Conservation (phyloP, 768 basidiomycete species). For the Suillus bovinus region DNA sequence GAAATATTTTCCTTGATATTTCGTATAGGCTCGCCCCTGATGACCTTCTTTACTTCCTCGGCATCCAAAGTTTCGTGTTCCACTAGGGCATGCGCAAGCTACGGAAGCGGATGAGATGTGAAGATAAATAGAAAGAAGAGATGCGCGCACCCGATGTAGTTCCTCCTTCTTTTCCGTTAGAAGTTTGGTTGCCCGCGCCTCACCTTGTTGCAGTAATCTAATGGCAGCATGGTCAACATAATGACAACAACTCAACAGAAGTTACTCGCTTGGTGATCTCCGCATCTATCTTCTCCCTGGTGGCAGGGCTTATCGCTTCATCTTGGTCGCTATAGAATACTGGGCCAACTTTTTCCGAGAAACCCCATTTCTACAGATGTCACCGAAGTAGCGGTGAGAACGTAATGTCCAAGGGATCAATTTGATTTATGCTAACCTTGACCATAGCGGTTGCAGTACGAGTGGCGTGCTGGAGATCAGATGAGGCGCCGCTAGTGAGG, state of each 20-base stretch:
- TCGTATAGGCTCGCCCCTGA: slow-evolving; percentile 81
- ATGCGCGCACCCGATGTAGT: slow-evolving; percentile 62
- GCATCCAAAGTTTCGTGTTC: slow-evolving; percentile 92
- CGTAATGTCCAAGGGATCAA: slow-evolving; percentile 9
- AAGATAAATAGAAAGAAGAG: not conserved
- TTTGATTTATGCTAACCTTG: slow-evolving; percentile 53
- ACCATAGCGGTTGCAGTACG: slow-evolving; percentile 84
- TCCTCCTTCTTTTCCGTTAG: slow-evolving; percentile 71
- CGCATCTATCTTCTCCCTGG: slow-evolving; percentile 82
- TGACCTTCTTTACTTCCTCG: slow-evolving; percentile 84
- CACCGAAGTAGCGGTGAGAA: slow-evolving; percentile 4
- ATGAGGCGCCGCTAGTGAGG: slow-evolving; percentile 89
- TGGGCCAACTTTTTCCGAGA: slow-evolving; percentile 78
- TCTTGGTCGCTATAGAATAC: slow-evolving; percentile 78
- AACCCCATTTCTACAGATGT: slow-evolving; percentile 65
- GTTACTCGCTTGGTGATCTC: slow-evolving; percentile 76
- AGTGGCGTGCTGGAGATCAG: slow-evolving; percentile 83
- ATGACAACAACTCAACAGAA: not conserved
- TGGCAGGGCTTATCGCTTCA: slow-evolving; percentile 67
- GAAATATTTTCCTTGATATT: slow-evolving; percentile 65
- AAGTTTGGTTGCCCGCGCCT: slow-evolving; percentile 63
- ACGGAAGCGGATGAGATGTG: slow-evolving; percentile 2
- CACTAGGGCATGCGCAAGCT: slow-evolving; percentile 90
- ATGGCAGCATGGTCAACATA: slow-evolving; percentile 1
- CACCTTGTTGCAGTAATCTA: slow-evolving; percentile 68